These are phyloP conservation scores for Calonectria hongkongensis DNA, from an alignment of 2,329 filamentous ascomycete species.

Conservation along the genomic window DNA sequence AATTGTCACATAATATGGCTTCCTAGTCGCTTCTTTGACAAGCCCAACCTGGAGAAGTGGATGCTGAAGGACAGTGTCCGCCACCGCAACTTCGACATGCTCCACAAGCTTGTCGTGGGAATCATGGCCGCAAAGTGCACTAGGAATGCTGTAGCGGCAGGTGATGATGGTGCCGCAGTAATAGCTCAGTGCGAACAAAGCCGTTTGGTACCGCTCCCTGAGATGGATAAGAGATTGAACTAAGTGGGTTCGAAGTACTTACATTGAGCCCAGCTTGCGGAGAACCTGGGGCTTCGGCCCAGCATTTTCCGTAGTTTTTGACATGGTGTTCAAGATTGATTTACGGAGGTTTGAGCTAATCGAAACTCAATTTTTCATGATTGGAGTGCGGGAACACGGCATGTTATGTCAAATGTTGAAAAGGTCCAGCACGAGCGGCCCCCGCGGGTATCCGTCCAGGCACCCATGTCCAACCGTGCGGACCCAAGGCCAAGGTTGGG, in stretches of 20 bases:
- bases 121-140: neutral
- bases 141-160: conserved; percentile 33
- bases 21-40: conserved; percentile 10
- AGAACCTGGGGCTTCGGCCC: conserved; percentile 28
- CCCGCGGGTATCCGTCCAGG: conserved; percentile 19
- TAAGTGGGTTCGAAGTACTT: neutral
- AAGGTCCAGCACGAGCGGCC: neutral
- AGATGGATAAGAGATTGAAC: neutral
- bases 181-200: conserved; percentile 24
- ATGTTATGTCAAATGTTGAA: neutral
- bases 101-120: conserved; percentile 20
- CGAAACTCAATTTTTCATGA: neutral
- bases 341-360: too few relatives aligned
- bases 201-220: conserved; percentile 32
- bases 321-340: neutral
- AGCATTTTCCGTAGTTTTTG: neutral
- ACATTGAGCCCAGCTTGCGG: conserved; percentile 33
- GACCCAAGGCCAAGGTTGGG: neutral
- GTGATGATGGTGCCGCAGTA: conserved; percentile 27
- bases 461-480: neutral
- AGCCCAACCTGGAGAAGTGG: conserved; percentile 39
- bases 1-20: conserved; percentile 20
- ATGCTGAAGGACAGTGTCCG: conserved; percentile 34
- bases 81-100: conserved; percentile 27
- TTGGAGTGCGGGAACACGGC: neutral